These are phyloP conservation scores for Santalum album DNA, from an alignment of 164 flowering plant genomes.

Conservation along the genomic window DNA sequence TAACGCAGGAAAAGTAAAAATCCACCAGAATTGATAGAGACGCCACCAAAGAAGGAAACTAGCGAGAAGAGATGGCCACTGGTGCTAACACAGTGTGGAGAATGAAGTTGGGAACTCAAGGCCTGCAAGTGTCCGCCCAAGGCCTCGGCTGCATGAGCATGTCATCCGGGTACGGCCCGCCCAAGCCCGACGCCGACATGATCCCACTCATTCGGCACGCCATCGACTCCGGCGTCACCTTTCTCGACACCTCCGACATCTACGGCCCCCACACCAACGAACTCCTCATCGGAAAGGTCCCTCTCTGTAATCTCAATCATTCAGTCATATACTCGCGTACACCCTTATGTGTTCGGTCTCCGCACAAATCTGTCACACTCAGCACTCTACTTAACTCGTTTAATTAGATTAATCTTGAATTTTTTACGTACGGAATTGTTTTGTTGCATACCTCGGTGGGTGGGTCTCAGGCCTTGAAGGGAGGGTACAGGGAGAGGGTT, in stretches of 20 bases:
- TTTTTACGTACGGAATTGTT: too few relatives aligned
- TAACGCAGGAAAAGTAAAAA: too few relatives aligned
- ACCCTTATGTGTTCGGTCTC: too few relatives aligned
- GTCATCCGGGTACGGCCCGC: not conserved
- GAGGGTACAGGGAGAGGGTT: slow-evolving; percentile 3
- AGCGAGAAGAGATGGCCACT: not conserved
- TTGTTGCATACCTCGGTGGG: too few relatives aligned
- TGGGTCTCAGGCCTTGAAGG: slow-evolving; percentile 5
- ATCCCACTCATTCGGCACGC: slow-evolving; percentile 1
- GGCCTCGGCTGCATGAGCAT: slow-evolving; percentile 4
- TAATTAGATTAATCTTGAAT: too few relatives aligned
- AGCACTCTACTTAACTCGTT: too few relatives aligned
- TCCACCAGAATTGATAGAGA: too few relatives aligned
- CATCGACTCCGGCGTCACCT: not conserved
- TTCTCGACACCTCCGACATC: slow-evolving; percentile 4
- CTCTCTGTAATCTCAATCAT: too few relatives aligned
- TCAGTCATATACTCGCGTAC: too few relatives aligned
- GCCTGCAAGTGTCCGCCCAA: not conserved
- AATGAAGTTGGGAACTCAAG: slow-evolving; percentile 1
- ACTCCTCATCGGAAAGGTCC: slow-evolving; percentile 1
- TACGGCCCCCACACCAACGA: slow-evolving; percentile 5
- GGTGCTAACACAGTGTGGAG: not conserved
- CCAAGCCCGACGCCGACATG: not conserved
- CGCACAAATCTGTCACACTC: too few relatives aligned
- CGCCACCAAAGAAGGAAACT: not conserved